Conservation (phyloP, 106 monocot genomes). For the Xerophyta viscosa region DNA sequence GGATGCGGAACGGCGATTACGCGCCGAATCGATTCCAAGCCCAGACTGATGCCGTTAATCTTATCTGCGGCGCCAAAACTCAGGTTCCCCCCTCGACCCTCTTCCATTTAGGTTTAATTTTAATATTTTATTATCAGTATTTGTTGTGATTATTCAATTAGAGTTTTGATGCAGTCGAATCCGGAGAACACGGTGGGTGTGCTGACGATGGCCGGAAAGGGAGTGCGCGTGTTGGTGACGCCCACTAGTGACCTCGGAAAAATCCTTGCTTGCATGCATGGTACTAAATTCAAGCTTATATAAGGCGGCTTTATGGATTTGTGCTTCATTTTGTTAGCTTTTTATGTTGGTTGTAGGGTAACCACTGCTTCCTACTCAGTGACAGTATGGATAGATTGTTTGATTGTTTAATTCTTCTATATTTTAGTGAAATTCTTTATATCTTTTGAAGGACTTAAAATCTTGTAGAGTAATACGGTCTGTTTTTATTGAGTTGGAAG, state of each 20-base stretch:
- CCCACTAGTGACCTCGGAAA: conserved; percentile 93
- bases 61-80: conserved; percentile 95
- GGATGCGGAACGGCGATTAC: conserved; percentile 97
- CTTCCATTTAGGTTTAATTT: background rate
- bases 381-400: too few relatives aligned
- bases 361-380: too few relatives aligned
- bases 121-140: background rate
- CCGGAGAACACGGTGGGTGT: conserved; percentile 95
- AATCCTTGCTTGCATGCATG: conserved; percentile 95
- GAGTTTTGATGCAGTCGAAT: conserved; percentile 54
- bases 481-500: too few relatives aligned
- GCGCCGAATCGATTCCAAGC: conserved; percentile 79
- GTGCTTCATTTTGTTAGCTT: too few relatives aligned
- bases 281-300: conserved; percentile 17
- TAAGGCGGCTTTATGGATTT: too few relatives aligned
- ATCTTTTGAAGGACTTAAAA: too few relatives aligned
- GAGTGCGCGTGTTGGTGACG: conserved; percentile 86
- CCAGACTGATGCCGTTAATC: conserved; percentile 83
- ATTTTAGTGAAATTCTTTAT: too few relatives aligned
- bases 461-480: too few relatives aligned
- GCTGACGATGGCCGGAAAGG: conserved; percentile 92
- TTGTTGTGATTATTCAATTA: background rate
- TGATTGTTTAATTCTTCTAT: too few relatives aligned
- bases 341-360: too few relatives aligned
- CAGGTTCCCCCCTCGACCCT: conserved; percentile 33